A percentile compares a stretch with the other conserved stretches of the same genome.
These are phyloP conservation scores for Fusarium sp. DNA, from an alignment of 2,329 filamentous ascomycete genomes.

Conservation along the genomic window DNA sequence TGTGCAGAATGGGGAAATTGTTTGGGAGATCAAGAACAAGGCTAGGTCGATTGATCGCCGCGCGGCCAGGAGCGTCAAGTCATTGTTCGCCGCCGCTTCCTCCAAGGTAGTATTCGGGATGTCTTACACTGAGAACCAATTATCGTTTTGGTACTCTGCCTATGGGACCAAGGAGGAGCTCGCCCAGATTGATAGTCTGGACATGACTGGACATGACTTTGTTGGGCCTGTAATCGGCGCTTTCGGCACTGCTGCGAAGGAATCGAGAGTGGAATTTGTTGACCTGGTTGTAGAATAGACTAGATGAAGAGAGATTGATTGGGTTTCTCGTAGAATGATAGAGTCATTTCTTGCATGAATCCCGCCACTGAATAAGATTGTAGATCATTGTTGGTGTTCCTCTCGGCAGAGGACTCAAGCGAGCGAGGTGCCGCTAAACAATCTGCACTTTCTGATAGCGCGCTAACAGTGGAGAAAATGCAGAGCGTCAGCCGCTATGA, in stretches of 20 bases:
- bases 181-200: not conserved
- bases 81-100: not conserved
- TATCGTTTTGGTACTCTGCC: not conserved
- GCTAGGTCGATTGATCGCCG: not conserved
- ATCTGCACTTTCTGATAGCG: not conserved
- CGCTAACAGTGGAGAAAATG: not conserved
- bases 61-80: not conserved
- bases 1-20: not conserved
- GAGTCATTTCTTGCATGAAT: not conserved
- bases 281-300: not conserved
- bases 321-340: not conserved
- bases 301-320: not conserved
- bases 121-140: not conserved
- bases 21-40: not conserved
- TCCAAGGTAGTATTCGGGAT: not conserved
- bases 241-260: not conserved
- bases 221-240: not conserved
- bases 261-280: not conserved
- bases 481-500: not conserved
- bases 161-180: not conserved
- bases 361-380: not conserved
- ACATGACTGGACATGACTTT: not conserved
- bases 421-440: not conserved
- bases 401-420: not conserved
- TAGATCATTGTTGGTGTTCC: not conserved